Evolutionary conservation across 208 protist species (phyloP).

Genomic region (Crithidia mellificae): DNA sequence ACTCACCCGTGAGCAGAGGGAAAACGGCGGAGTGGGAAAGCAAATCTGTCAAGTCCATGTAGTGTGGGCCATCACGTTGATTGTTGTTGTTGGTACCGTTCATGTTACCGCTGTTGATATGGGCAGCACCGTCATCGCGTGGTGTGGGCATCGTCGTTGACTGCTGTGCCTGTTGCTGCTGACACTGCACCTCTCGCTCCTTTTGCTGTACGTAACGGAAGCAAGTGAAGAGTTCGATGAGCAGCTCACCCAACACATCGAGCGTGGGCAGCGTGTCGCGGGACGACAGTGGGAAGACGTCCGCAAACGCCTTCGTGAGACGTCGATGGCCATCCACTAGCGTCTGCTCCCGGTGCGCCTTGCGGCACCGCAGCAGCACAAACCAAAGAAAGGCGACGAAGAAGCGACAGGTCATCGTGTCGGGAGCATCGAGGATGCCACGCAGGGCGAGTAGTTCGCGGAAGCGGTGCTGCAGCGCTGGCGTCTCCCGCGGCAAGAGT

Average conservation of each 20-base stretch:
- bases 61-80: background rate
- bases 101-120: background rate
- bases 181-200: no score
- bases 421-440: conserved; percentile 17
- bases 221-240: conserved; percentile 29
- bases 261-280: conserved; percentile 27
- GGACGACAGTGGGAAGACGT: conserved; percentile 19
- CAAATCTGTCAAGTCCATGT: background rate
- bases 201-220: background rate
- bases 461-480: conserved; percentile 17
- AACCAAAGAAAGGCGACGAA: conserved; percentile 23
- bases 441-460: conserved; percentile 20
- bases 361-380: conserved; percentile 29
- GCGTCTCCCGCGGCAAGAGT: conserved; percentile 24
- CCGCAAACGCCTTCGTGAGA: conserved; percentile 9
- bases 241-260: conserved; percentile 32
- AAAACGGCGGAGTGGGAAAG: background rate
- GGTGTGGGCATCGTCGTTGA: background rate
- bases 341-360: conserved; percentile 30
- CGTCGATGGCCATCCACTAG: conserved; percentile 24
- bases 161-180: background rate
- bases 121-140: background rate
- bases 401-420: conserved; percentile 27
- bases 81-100: no score
- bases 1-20: conserved; percentile 17